Conservation (phyloP, 2,329 filamentous ascomycete species). For the Aciculosporium take region DNA sequence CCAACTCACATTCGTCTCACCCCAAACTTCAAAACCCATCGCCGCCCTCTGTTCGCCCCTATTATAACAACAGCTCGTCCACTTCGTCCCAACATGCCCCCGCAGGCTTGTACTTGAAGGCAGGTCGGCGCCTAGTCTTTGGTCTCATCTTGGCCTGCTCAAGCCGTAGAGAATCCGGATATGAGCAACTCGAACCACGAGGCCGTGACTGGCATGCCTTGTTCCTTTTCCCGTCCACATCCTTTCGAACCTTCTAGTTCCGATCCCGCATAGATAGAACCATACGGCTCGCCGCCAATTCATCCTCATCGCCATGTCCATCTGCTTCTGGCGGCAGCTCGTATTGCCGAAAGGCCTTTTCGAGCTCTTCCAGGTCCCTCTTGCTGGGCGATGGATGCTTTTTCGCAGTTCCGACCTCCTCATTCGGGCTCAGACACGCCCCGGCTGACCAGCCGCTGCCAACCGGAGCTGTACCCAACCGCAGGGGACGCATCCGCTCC, state of each 20-base stretch:
- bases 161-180: background rate
- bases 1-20: background rate
- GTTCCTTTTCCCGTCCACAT: background rate
- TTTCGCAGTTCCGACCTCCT: constrained; percentile 16
- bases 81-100: constrained; percentile 1
- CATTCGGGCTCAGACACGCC: background rate
- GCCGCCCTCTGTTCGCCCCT: too few species aligned
- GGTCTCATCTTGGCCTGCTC: background rate
- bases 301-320: constrained; percentile 14
- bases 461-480: background rate
- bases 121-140: background rate
- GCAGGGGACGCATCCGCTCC: constrained; percentile 3
- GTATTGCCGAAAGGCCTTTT: constrained; percentile 21
- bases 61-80: constrained; percentile 6
- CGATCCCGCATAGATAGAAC: constrained; percentile 14
- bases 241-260: constrained; percentile 11
- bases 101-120: background rate
- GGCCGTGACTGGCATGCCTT: background rate
- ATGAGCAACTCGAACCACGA: background rate
- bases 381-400: constrained; percentile 33
- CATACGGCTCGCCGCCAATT: constrained; percentile 12
- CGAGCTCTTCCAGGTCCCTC: constrained; percentile 23
- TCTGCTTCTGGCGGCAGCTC: constrained; percentile 10
- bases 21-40: background rate
- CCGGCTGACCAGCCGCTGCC: background rate